Evolutionary conservation across 139 green algal genomes (phyloP).

Genomic region (Auxenochlorella pyrenoidosa): DNA sequence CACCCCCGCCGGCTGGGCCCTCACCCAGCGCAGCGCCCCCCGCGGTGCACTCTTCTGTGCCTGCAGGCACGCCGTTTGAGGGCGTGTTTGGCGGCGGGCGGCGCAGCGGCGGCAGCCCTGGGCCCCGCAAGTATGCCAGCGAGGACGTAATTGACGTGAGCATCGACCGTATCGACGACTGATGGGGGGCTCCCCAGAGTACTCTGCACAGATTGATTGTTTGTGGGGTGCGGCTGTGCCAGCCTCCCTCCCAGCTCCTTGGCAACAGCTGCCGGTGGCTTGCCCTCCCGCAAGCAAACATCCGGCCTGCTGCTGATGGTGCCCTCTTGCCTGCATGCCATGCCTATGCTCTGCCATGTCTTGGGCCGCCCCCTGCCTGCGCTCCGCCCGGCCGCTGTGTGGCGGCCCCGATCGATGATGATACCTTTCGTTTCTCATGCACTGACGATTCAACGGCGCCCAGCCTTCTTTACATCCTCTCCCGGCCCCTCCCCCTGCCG

Average conservation of each 20-base stretch:
- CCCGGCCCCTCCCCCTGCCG: too few species aligned
- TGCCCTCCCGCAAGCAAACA: too few species aligned
- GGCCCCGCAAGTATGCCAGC: not conserved
- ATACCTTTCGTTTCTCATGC: too few species aligned
- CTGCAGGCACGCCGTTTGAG: conserved; percentile 13
- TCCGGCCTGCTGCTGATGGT: too few species aligned
- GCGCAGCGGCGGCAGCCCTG: not conserved
- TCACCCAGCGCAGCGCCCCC: not conserved
- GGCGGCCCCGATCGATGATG: too few species aligned
- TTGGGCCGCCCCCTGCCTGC: too few species aligned
- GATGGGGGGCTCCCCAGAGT: not conserved
- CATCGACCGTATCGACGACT: not conserved
- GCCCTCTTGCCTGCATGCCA: too few species aligned
- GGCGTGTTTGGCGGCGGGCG: not conserved
- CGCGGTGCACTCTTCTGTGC: not conserved
- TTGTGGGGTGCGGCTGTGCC: not conserved
- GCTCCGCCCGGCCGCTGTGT: too few species aligned
- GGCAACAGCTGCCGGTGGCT: not conserved
- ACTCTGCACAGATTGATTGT: too few species aligned
- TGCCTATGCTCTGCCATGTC: too few species aligned
- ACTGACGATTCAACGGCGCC: not conserved
- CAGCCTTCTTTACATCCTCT: not conserved
- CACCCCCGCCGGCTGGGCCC: not conserved
- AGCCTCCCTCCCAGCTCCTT: too few species aligned
- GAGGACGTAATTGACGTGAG: not conserved